Evolutionary conservation across 768 basidiomycete species (phyloP), one percentile per base, ranked within the genome.

Genomic region (Suillus sp.): DNA sequence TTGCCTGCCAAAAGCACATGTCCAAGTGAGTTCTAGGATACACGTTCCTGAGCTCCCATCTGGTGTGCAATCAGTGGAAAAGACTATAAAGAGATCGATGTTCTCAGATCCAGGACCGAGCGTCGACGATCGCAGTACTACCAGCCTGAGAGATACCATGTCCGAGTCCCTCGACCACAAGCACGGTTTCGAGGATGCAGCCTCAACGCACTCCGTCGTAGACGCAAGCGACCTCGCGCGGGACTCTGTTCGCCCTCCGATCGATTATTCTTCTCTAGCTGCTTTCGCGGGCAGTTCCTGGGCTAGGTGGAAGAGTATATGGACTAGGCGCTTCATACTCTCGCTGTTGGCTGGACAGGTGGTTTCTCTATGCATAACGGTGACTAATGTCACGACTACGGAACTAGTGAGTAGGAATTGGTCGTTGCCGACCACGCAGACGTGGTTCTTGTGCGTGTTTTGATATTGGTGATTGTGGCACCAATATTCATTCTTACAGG

Each of bases 311-410:
- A 82, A 74, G 69, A 92, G 91, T 69, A 67, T 94, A 4, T 95
- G 92, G 91, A 93, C 92, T 10, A 81, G 79, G 60, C 84, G 86
- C 13, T 93, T 95, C 74, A 72, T 85, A 10, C 78, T 91, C 35
- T 84, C 89, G 25, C 73, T 95, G 40, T 60, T 93, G 32, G 87
- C 90, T 3, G 93, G 93, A 14, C 93, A 95, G 74, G 73, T 94
- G 35, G 88, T 94, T 38, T 93, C 93, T 58, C 72, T 95, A 59
- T 95, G 93, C 73, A 95, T 95, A 62, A 94, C 92, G 16, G 92
- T 90, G 74, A 95, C 93, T 60, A 95, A 89, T 70, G 89, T 94
- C 32, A 90, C 91, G 42, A 95, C 93, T 4, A 90, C 91, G 22
- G 91, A 93, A 72, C 80, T 95, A 40, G 83, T 87, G 11, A 76